These are phyloP conservation scores for Daldinia loculata DNA, from an alignment of 495 filamentous ascomycete species.

Conservation along the genomic window DNA sequence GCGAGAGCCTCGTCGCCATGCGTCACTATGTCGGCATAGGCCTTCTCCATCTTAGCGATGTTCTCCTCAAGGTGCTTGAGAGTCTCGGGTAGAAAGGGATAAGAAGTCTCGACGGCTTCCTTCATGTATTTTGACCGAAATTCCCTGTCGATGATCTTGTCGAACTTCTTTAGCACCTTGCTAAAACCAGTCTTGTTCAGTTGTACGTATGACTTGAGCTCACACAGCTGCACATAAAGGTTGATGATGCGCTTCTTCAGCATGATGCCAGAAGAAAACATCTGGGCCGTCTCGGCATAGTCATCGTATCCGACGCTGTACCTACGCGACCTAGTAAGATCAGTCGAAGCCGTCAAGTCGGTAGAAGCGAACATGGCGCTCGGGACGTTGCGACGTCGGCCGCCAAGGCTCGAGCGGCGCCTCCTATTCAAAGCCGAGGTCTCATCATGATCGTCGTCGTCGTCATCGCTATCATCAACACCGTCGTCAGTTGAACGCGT, in stretches of 20 bases:
- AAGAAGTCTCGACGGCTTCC: slow-evolving; percentile 72
- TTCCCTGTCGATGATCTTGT: slow-evolving; percentile 89
- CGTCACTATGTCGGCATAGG: slow-evolving; percentile 83
- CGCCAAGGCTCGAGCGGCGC: slow-evolving; percentile 44
- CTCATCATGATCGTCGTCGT: slow-evolving; percentile 67
- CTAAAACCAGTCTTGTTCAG: slow-evolving; percentile 95
- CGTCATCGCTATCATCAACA: slow-evolving; percentile 57
- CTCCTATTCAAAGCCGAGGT: slow-evolving; percentile 60
- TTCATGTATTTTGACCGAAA: slow-evolving; percentile 79
- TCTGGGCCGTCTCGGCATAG: slow-evolving; percentile 73
- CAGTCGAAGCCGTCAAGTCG: slow-evolving; percentile 65
- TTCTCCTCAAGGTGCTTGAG: slow-evolving; percentile 73
- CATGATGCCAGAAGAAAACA: slow-evolving; percentile 84
- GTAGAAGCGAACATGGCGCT: slow-evolving; percentile 54
- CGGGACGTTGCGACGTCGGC: slow-evolving; percentile 50
- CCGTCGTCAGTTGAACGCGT: slow-evolving; percentile 59
- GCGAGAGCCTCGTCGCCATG: slow-evolving; percentile 78
- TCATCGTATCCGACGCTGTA: slow-evolving; percentile 73
- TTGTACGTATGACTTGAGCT: slow-evolving; percentile 94
- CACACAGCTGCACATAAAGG: slow-evolving; percentile 92
- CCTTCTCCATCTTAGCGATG: slow-evolving; percentile 75
- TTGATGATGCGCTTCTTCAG: slow-evolving; percentile 89
- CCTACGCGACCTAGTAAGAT: slow-evolving; percentile 60
- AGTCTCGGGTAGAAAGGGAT: slow-evolving; percentile 78
- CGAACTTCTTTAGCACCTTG: slow-evolving; percentile 98